Evolutionary conservation across 495 filamentous ascomycete species (phyloP), one percentile per base, ranked within the genome.

Genomic region (Daldinia concentrica): DNA sequence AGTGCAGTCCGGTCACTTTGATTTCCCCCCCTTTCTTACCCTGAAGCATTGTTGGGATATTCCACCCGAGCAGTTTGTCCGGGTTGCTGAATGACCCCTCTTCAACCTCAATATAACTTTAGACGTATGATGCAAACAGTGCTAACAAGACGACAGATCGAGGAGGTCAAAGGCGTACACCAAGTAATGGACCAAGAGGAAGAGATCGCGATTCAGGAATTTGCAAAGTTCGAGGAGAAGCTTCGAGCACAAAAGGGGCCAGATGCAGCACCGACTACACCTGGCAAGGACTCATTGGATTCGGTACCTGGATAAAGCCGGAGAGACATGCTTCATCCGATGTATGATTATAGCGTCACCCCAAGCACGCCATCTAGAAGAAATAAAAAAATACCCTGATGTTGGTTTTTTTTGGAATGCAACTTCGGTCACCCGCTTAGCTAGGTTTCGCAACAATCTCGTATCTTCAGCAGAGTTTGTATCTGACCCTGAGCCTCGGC

Each of bases 191-290:
- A 98, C 74, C 86, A 91, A 73, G 95, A 97, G 78, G 95, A 98
- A 80, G 91, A 97, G 81, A 88, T 97, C 68, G 91, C 95, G 9
- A 85, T 95, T 77, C 82, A 90, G 66, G 95, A 98, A 74, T 98
- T 99, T 80, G 92, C 92, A 50, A 94, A 91, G 80, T 99, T 99
- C 80, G 95, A 99, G 79, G 93, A 97, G 83, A 97, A 97, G 81
- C 80, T 99, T 73, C 89, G 87, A 77, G 85, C 89, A 76, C 91
- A 93, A 73, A 94, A 93, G 68, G 79, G 83, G n/a, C 68, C 76
- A 22, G 74, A 77, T 55, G 77, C 77, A 43, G 85, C 60, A 76
- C 89, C 74, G 24, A 82, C 87, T n/a, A 90, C 88, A 6, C 81
- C 84, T 34, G 88, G 89, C 24, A 91, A 91, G 78, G 90, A 87